Conservation (phyloP, 2,329 filamentous ascomycete genomes). For the Grosmannia huntii region DNA sequence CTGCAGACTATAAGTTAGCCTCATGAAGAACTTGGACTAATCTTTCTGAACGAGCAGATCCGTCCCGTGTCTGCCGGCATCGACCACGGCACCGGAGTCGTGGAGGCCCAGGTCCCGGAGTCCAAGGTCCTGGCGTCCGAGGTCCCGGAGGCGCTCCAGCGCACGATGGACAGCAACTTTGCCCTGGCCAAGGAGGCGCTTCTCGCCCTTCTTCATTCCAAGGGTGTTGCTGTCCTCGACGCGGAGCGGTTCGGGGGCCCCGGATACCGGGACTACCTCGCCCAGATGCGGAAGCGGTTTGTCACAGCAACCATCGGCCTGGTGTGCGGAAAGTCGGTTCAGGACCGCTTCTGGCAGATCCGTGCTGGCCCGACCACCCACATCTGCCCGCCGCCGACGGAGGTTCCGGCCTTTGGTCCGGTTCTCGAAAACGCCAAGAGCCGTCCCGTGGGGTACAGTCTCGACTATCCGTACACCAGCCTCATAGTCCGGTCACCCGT, state of each 20-base stretch:
- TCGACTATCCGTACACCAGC: not conserved
- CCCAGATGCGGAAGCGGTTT: not conserved
- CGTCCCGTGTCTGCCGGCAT: not conserved
- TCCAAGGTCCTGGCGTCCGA: not conserved
- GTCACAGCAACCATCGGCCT: not conserved
- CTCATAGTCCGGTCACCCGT: not conserved
- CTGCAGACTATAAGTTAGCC: not conserved
- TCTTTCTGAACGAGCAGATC: not conserved
- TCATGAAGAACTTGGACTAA: not conserved
- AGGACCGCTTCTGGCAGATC: constrained; percentile 1
- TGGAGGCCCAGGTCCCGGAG: not conserved
- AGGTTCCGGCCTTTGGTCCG: not conserved
- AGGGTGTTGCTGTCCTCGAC: not conserved
- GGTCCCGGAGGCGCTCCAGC: not conserved
- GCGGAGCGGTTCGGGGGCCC: not conserved
- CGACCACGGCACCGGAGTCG: not conserved
- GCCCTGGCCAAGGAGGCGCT: not conserved
- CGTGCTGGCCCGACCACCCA: not conserved
- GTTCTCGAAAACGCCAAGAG: too few species aligned
- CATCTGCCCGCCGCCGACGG: not conserved
- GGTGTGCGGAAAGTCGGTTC: not conserved
- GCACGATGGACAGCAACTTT: not conserved
- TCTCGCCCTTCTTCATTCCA: not conserved
- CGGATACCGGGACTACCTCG: not conserved
- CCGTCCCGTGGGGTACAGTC: not conserved